phyloP scores from a whole-genome alignment of 345 rosid genomes.

The Limnanthes douglasii region DNA sequence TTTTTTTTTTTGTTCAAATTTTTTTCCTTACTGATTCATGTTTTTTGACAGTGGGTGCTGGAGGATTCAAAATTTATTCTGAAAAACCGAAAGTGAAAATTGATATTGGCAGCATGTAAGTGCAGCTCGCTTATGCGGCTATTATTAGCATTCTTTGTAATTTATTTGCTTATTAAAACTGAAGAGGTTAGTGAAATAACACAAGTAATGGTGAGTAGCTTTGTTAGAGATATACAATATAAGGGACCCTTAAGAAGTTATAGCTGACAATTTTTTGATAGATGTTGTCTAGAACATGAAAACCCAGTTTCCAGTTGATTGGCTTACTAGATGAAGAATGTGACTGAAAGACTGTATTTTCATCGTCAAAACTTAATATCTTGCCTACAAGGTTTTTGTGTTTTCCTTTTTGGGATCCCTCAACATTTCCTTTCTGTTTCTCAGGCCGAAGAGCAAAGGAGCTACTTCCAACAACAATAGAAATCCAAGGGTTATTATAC shows the following conservation, averaged over 20 bases:
- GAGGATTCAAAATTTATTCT: conserved; percentile 29
- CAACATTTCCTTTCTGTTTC: conserved; percentile 4
- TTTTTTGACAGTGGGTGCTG: conserved; percentile 19
- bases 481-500: conserved; percentile 28
- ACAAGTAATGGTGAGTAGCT: not conserved
- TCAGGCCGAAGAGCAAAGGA: conserved; percentile 22
- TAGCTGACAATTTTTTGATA: not conserved
- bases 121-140: not conserved
- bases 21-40: too few species aligned
- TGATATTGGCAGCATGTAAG: conserved; percentile 30
- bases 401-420: not conserved
- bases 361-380: not conserved
- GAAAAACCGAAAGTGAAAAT: conserved; percentile 22
- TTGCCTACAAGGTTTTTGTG: not conserved
- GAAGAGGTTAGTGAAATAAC: too few species aligned
- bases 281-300: not conserved
- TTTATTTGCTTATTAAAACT: too few species aligned
- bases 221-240: not conserved
- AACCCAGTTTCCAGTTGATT: not conserved
- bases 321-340: not conserved
- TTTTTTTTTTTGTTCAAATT: too few species aligned
- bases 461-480: conserved; percentile 14
- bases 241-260: not conserved
- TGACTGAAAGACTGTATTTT: too few species aligned
- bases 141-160: not conserved